These are phyloP conservation scores for Gentiana straminea DNA, from an alignment of 257 asterid species.

Conservation along the genomic window DNA sequence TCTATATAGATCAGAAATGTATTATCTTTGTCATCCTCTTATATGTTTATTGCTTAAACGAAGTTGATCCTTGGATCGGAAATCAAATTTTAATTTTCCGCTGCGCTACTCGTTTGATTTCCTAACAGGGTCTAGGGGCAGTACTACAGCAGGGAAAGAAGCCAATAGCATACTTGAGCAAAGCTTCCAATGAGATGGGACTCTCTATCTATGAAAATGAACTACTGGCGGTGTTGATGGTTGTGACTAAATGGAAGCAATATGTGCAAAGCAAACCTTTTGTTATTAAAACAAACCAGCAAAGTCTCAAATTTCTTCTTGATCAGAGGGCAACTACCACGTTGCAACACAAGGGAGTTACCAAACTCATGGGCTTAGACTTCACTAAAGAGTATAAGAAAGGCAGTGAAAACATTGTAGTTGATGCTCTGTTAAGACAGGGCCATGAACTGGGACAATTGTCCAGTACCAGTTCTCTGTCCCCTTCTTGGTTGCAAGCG, in stretches of 20 bases:
- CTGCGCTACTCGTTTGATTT: too few relatives aligned
- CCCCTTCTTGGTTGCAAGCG: too few relatives aligned
- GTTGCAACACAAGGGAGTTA: background rate
- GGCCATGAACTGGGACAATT: too few relatives aligned
- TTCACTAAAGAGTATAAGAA: background rate
- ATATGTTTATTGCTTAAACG: too few relatives aligned
- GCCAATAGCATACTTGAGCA: too few relatives aligned
- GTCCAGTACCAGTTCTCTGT: too few relatives aligned
- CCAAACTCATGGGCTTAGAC: background rate
- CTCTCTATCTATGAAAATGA: background rate
- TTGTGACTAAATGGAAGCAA: background rate
- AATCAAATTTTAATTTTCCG: too few relatives aligned
- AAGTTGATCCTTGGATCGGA: too few relatives aligned
- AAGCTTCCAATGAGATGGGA: background rate
- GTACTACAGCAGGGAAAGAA: too few relatives aligned
- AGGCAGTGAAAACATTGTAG: background rate
- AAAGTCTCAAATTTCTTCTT: background rate
- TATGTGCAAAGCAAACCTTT: background rate
- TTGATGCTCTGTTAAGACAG: background rate
- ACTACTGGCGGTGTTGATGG: background rate
- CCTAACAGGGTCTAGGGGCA: too few relatives aligned
- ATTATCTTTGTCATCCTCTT: too few relatives aligned
- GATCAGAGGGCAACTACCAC: background rate
- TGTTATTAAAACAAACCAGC: background rate
- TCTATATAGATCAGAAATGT: too few relatives aligned